phyloP scores from a whole-genome alignment of 441 rosid species.

The Aquilaria agallochum region DNA sequence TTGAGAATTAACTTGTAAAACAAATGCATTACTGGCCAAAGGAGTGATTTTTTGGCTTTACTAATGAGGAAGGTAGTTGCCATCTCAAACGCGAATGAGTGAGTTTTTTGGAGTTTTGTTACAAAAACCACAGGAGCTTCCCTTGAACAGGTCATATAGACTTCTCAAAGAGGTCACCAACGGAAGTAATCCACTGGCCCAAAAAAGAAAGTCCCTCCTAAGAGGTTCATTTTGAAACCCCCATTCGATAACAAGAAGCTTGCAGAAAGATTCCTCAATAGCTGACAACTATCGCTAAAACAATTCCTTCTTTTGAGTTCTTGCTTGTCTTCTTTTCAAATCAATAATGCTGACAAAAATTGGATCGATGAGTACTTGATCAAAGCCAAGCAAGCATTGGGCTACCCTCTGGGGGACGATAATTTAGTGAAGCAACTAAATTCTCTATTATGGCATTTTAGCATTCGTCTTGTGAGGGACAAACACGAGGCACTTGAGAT shows the following conservation, averaged over 20 bases:
- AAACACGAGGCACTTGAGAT: slow-evolving; percentile 71
- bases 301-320: slow-evolving; percentile 86
- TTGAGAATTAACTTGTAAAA: no score
- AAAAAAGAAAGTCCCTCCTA: slow-evolving; percentile 67
- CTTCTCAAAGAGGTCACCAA: slow-evolving; percentile 92
- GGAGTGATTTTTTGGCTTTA: no score
- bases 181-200: slow-evolving; percentile 68
- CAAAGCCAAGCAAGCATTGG: slow-evolving; percentile 95
- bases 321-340: slow-evolving; percentile 71
- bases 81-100: no score
- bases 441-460: slow-evolving; percentile 77
- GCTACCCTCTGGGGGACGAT: slow-evolving; percentile 77
- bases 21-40: no score
- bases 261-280: slow-evolving; percentile 70
- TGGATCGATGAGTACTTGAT: slow-evolving; percentile 93
- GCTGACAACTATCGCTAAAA: slow-evolving; percentile 81
- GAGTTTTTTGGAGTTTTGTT: no score
- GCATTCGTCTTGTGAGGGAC: slow-evolving; percentile 88
- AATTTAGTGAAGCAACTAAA: slow-evolving; percentile 95
- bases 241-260: slow-evolving; percentile 83
- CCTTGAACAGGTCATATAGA: slow-evolving; percentile 76
- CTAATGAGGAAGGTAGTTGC: no score
- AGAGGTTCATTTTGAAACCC: slow-evolving; percentile 64
- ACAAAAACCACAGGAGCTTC: slow-evolving; percentile 45
- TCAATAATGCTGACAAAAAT: slow-evolving; percentile 76